Base-by-base conservation (phyloP, 2,329 filamentous ascomycete genomes). In the Emergomyces orientalis region DNA sequence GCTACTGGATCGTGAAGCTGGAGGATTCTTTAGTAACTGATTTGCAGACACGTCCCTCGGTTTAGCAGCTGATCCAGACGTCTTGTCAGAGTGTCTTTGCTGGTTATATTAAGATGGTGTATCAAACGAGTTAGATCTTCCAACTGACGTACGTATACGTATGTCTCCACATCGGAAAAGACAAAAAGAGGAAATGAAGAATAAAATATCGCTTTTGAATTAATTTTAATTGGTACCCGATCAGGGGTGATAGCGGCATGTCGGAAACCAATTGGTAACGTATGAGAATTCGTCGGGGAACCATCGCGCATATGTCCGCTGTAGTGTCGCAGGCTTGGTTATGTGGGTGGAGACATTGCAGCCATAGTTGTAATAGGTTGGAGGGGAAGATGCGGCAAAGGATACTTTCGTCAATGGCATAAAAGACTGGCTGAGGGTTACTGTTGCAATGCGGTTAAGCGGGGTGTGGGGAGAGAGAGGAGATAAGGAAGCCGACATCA, bases 211-310 rank as follows among this genome's bases (percentile, higher is more conserved):
- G 43, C 19, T 47, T 47, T 47, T 7, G 7, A 47, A 47, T 6
- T 22, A 6, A 11, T 47, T 47, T 7, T 3, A 19, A 47, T 47
- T 47, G 43, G 43, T 47, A 47, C 43, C 7, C 43, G 19, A 25
- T 47, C n/a, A 47, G 43, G 6, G n/a, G 7, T 22, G 7, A 47
- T 11, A 1, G 43, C 43, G n/a, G 43, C 43, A 47, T 47, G n/a
- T 8, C 19, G 7, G 25, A 32, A 32, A 2, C n/a, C 51, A 32
- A 32, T 19, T 34, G 17, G 51, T 54, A 54, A n/a, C 51, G 25
- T 54, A 54, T 34, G 51, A 54, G 51, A 54, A 30, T 34, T 22
- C 27, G n/a, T 34, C 51, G 51, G 27, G 51, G 51, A 55, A 55
- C 19, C 27, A 34, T 30, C 27, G 17, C 51, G 51, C 51, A 55